These are phyloP conservation scores for Davidsoniella eucalypti DNA, from an alignment of 2,329 filamentous ascomycete species.

Conservation along the genomic window DNA sequence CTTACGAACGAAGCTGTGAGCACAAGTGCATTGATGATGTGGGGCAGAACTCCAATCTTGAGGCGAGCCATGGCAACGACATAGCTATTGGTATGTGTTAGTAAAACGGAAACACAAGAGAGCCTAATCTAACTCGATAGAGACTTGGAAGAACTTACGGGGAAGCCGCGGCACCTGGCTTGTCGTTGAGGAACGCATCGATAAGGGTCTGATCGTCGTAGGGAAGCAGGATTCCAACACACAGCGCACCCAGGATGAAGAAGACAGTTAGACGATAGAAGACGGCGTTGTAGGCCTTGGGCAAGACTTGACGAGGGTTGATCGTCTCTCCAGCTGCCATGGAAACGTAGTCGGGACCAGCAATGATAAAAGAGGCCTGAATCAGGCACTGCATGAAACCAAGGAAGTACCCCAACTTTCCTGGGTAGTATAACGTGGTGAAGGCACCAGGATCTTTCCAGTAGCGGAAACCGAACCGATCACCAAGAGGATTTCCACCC, in stretches of 20 bases:
- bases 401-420: conserved; percentile 52
- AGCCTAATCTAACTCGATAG: no score
- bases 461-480: conserved; percentile 55
- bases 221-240: no score
- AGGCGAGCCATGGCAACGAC: conserved; percentile 54
- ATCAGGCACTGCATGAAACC: conserved; percentile 57
- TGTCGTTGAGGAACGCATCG: no score
- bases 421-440: conserved; percentile 44
- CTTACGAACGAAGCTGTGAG: conserved; percentile 33
- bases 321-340: conserved; percentile 56
- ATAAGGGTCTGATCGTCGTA: no score
- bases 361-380: conserved; percentile 50
- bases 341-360: conserved; percentile 50
- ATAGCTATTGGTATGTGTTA: conserved; percentile 4
- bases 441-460: conserved; percentile 57
- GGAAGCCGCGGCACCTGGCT: no score
- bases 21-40: conserved; percentile 59
- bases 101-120: neutral
- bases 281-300: no score
- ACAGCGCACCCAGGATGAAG: no score
- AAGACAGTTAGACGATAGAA: no score
- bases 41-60: conserved; percentile 44
- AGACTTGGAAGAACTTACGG: conserved; percentile 26
- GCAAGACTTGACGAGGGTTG: no score
- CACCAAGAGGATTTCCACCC: conserved; percentile 58